Percentiles rank a stretch among this genome's conserved stretches.
Conservation (phyloP, 2,329 filamentous ascomycete genomes). For the Knufia petricola region DNA sequence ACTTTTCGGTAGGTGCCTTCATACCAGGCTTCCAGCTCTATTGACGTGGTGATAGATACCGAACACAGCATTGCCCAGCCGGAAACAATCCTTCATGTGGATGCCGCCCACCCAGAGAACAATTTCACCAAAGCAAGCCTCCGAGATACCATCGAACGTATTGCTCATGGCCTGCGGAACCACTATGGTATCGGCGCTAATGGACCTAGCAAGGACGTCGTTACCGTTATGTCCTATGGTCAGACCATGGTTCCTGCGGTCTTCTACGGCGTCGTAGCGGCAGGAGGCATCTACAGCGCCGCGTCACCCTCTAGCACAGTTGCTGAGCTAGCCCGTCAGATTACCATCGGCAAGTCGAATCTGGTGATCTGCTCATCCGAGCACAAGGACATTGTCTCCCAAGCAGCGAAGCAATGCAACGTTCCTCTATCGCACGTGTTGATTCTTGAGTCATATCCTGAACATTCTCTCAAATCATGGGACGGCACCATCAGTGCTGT, state of each 20-base stretch:
- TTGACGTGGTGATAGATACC: conserved; percentile 11
- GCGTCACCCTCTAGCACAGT: conserved; percentile 43
- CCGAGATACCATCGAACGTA: conserved; percentile 40
- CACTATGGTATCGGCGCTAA: conserved; percentile 43
- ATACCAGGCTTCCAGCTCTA: no score
- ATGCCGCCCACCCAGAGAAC: conserved; percentile 47
- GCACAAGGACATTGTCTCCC: conserved; percentile 38
- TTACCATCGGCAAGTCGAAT: conserved; percentile 34
- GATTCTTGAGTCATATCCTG: conserved; percentile 37
- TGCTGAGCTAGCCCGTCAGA: conserved; percentile 42
- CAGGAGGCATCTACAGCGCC: conserved; percentile 50
- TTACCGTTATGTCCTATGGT: conserved; percentile 48
- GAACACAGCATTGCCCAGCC: conserved; percentile 12
- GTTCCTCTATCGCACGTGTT: conserved; percentile 41
- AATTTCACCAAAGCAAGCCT: conserved; percentile 45
- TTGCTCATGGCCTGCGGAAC: conserved; percentile 48
- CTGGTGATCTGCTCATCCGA: conserved; percentile 41
- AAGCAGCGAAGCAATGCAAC: conserved; percentile 42
- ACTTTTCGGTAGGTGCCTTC: conserved; percentile 19
- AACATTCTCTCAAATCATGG: conserved; percentile 26
- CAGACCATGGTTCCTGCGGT: conserved; percentile 46
- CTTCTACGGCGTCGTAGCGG: conserved; percentile 49
- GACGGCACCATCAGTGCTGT: conserved; percentile 27
- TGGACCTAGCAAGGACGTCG: conserved; percentile 44
- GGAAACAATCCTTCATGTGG: conserved; percentile 46